Percentiles rank a stretch among this genome's conserved stretches.
Conservation (phyloP, 2,329 filamentous ascomycete genomes). For the Rhynchosporium agropyri region DNA sequence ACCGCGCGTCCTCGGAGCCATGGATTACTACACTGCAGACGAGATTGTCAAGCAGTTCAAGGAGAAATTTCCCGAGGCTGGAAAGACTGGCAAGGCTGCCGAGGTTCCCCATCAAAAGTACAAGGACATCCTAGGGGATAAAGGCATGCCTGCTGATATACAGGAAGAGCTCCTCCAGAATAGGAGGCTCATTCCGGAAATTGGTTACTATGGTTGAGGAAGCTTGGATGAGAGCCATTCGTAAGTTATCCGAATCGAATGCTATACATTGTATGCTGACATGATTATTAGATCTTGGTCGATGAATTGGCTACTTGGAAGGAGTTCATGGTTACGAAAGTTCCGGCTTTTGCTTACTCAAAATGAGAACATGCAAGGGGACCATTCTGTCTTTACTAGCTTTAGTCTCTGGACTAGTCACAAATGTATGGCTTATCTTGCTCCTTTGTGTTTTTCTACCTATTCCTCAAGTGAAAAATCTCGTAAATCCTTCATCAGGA, state of each 20-base stretch:
- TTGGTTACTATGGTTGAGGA: constrained; percentile 55
- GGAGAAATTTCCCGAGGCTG: constrained; percentile 45
- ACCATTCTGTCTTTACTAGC: background rate
- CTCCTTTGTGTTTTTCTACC: too few species aligned
- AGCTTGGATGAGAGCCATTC: constrained; percentile 46
- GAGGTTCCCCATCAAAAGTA: constrained; percentile 48
- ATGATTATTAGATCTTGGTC: constrained; percentile 38
- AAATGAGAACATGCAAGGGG: constrained; percentile 38
- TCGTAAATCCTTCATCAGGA: too few species aligned
- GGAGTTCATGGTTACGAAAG: constrained; percentile 43
- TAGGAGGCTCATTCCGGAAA: constrained; percentile 53
- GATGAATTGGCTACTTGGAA: constrained; percentile 49
- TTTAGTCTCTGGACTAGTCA: background rate
- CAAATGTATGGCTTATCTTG: background rate
- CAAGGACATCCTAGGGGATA: constrained; percentile 43
- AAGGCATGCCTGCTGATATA: constrained; percentile 46
- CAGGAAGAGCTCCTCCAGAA: constrained; percentile 57
- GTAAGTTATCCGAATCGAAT: constrained; percentile 24
- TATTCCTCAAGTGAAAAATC: too few species aligned
- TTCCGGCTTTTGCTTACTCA: constrained; percentile 44
- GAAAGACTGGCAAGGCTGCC: constrained; percentile 44
- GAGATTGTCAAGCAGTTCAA: constrained; percentile 48
- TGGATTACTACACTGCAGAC: constrained; percentile 46
- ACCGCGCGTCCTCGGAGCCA: constrained; percentile 48
- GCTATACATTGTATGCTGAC: constrained; percentile 20